phyloP scores from a whole-genome alignment of 2,329 filamentous ascomycete species.

The Aspergillus quadrilineatus region DNA sequence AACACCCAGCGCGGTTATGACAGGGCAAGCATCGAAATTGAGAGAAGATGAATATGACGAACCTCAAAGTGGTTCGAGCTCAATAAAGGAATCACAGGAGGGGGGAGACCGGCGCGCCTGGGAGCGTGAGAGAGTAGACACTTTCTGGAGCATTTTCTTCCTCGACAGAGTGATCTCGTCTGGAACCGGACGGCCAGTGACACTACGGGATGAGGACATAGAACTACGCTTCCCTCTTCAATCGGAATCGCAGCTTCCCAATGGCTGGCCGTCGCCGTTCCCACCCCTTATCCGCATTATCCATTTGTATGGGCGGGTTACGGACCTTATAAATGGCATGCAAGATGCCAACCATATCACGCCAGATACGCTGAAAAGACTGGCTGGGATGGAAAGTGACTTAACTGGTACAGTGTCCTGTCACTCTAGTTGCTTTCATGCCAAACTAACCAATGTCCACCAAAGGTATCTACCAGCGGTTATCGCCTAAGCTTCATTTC shows the following conservation, averaged over 20 bases:
- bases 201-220: slow-evolving; percentile 79
- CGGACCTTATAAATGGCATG: slow-evolving; percentile 80
- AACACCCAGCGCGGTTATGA: slow-evolving; percentile 57
- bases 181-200: slow-evolving; percentile 80
- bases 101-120: slow-evolving; percentile 61
- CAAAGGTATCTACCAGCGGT: slow-evolving; percentile 64
- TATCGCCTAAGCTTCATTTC: slow-evolving; percentile 75
- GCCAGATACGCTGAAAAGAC: slow-evolving; percentile 67
- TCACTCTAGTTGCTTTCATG: not conserved
- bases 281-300: slow-evolving; percentile 80
- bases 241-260: slow-evolving; percentile 52
- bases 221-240: slow-evolving; percentile 69
- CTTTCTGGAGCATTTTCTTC: slow-evolving; percentile 88
- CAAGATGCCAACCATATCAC: slow-evolving; percentile 72
- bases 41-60: slow-evolving; percentile 48
- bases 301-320: slow-evolving; percentile 79
- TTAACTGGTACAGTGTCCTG: slow-evolving; percentile 59
- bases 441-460: slow-evolving; percentile 1
- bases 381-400: slow-evolving; percentile 77
- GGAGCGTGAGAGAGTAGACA: slow-evolving; percentile 80
- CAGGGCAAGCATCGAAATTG: slow-evolving; percentile 40
- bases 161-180: slow-evolving; percentile 85
- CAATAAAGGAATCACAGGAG: slow-evolving; percentile 40
- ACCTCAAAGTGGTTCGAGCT: slow-evolving; percentile 34
- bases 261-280: slow-evolving; percentile 74